Conservation (phyloP, 2,329 filamentous ascomycete genomes). For the Macroventuria anomochaeta region DNA sequence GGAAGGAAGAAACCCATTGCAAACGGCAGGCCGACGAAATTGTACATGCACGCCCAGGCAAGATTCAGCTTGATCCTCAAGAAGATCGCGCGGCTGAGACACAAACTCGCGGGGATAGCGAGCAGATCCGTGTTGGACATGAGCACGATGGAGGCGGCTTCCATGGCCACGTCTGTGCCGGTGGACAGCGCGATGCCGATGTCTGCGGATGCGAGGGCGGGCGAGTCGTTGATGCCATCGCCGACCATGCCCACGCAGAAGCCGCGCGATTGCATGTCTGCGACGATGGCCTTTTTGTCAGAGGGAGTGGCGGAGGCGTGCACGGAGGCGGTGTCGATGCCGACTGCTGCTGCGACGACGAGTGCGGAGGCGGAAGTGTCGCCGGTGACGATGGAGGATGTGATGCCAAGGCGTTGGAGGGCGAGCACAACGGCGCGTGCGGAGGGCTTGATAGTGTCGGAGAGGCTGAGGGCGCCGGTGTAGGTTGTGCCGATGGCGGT, state of each 20-base stretch:
- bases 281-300: slow-evolving; percentile 87
- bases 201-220: slow-evolving; percentile 88
- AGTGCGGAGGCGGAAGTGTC: slow-evolving; percentile 86
- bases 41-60: slow-evolving; percentile 92
- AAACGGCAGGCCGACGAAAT: slow-evolving; percentile 87
- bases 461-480: slow-evolving; percentile 80
- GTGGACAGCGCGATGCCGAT: slow-evolving; percentile 92
- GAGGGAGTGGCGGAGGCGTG: slow-evolving; percentile 88
- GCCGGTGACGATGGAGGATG: slow-evolving; percentile 90
- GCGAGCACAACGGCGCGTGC: slow-evolving; percentile 82
- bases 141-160: slow-evolving; percentile 92
- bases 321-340: slow-evolving; percentile 77
- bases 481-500: slow-evolving; percentile 84
- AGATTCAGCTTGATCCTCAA: slow-evolving; percentile 92
- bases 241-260: slow-evolving; percentile 91
- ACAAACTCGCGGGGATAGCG: slow-evolving; percentile 85
- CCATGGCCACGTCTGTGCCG: slow-evolving; percentile 96
- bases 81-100: slow-evolving; percentile 86
- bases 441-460: slow-evolving; percentile 89
- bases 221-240: slow-evolving; percentile 98
- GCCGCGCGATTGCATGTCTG: slow-evolving; percentile 73
- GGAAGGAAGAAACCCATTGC: slow-evolving; percentile 97
- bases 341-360: slow-evolving; percentile 81
- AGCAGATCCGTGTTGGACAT: slow-evolving; percentile 93
- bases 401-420: slow-evolving; percentile 82